A percentile compares a stretch with the other conserved stretches of the same genome.
Conservation (phyloP, 192 early-diverging fungal species). For the Coemansia furcata region DNA sequence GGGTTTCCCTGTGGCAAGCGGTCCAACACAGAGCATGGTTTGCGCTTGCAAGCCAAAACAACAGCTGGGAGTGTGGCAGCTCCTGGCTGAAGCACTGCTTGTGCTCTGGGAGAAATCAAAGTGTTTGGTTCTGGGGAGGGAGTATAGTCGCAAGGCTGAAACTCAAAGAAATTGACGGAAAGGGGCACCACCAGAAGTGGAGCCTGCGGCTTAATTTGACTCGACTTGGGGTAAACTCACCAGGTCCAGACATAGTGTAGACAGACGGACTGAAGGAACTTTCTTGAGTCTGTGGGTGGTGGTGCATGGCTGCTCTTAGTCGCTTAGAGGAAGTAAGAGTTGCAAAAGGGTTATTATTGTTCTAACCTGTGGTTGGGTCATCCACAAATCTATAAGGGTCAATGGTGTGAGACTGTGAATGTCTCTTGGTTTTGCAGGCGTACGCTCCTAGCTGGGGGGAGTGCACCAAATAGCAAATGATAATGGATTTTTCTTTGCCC, state of each 20-base stretch:
- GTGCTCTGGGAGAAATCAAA: conserved; percentile 72
- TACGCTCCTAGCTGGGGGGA: no score
- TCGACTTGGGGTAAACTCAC: conserved; percentile 61
- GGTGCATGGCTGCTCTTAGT: conserved; percentile 57
- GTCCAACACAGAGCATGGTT: no score
- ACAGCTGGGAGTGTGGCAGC: no score
- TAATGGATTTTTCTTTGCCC: no score
- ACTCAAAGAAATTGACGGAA: conserved; percentile 56
- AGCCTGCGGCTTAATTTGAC: no score
- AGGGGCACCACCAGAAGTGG: conserved; percentile 56
- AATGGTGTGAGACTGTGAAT: no score
- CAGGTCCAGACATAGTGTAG: conserved; percentile 58
- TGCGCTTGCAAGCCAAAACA: no score
- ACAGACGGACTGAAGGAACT: conserved; percentile 57
- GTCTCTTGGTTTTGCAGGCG: no score
- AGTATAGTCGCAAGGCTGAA: conserved; percentile 59
- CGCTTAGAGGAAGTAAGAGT: conserved; percentile 90
- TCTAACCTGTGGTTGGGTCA: conserved; percentile 72
- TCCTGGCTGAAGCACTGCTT: no score
- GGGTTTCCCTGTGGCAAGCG: conserved; percentile 17
- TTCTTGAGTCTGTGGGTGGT: conserved; percentile 55
- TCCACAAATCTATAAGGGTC: neutral
- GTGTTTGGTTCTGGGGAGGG: conserved; percentile 76
- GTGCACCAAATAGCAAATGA: no score
- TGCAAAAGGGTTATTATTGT: conserved; percentile 78